Percentiles rank a stretch among this genome's conserved stretches.
These are phyloP conservation scores for Trametes cingulata DNA, from an alignment of 768 basidiomycete species.

Conservation along the genomic window DNA sequence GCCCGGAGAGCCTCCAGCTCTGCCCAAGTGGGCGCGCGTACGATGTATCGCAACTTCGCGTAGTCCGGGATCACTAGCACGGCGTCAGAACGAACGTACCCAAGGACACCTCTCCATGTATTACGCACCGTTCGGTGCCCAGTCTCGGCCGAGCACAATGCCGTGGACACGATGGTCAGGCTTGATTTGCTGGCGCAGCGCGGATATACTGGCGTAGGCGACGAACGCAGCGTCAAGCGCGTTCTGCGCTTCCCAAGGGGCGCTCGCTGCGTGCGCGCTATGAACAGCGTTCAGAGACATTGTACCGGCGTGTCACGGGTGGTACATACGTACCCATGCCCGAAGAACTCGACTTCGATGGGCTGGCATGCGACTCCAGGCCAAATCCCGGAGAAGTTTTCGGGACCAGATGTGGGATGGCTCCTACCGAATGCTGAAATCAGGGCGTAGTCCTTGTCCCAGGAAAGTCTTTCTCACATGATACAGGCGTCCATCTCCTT, in stretches of 20 bases:
- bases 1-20: constrained; percentile 56
- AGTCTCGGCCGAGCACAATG: constrained; percentile 66
- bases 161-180: constrained; percentile 82
- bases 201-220: constrained; percentile 77
- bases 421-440: constrained; percentile 49
- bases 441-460: not conserved
- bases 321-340: constrained; percentile 56
- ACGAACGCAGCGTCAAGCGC: constrained; percentile 88
- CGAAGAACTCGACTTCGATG: constrained; percentile 70
- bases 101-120: not conserved
- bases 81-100: not conserved
- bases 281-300: not conserved
- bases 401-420: constrained; percentile 64
- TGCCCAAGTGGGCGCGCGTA: constrained; percentile 63
- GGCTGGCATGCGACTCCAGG: constrained; percentile 63
- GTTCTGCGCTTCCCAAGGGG: constrained; percentile 87
- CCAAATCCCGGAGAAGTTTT: constrained; percentile 50
- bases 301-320: not conserved
- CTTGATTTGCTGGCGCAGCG: constrained; percentile 84
- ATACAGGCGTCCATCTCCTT: constrained; percentile 78
- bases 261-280: constrained; percentile 77
- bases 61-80: constrained; percentile 80
- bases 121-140: constrained; percentile 65
- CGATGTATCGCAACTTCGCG: constrained; percentile 69
- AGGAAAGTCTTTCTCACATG: constrained; percentile 46